These are phyloP conservation scores for Moricandia arvensis DNA, from an alignment of 345 rosid species.

Conservation along the genomic window DNA sequence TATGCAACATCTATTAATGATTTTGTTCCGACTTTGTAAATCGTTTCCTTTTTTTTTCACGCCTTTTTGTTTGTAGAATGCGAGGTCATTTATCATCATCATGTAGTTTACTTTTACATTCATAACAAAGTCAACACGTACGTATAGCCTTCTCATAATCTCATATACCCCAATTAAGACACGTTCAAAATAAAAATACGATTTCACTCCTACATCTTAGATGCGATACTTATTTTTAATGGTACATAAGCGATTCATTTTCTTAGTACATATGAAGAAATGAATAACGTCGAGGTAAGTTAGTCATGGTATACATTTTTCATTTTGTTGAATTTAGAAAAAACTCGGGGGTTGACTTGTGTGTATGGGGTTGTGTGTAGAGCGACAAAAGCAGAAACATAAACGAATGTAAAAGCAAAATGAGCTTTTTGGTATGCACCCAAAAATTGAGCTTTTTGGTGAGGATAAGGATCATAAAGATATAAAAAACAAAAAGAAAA, in stretches of 20 bases:
- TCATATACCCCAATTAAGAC: neutral
- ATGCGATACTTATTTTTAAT: neutral
- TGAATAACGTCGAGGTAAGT: neutral
- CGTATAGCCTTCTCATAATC: neutral
- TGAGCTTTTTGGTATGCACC: neutral
- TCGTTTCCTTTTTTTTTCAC: neutral
- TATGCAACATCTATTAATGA: conserved; percentile 23
- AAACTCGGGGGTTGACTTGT: conserved; percentile 13
- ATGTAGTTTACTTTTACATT: conserved; percentile 9
- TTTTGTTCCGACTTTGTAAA: conserved; percentile 21
- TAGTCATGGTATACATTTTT: neutral
- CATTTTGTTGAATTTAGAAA: neutral
- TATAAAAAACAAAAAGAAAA: neutral
- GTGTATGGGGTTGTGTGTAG: conserved; percentile 3
- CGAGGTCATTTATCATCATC: conserved; percentile 5
- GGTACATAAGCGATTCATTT: too few species aligned
- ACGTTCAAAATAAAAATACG: neutral
- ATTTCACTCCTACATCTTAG: neutral
- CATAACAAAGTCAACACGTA: conserved; percentile 2
- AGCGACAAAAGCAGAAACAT: neutral
- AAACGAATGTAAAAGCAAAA: neutral
- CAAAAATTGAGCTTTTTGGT: neutral
- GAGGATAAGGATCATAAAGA: neutral
- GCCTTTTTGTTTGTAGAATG: neutral
- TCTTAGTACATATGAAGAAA: too few species aligned